Percentiles rank a stretch among this genome's conserved stretches.
These are phyloP conservation scores for Aureobasidium namibiae DNA, from an alignment of 2,329 filamentous ascomycete species.

Conservation along the genomic window DNA sequence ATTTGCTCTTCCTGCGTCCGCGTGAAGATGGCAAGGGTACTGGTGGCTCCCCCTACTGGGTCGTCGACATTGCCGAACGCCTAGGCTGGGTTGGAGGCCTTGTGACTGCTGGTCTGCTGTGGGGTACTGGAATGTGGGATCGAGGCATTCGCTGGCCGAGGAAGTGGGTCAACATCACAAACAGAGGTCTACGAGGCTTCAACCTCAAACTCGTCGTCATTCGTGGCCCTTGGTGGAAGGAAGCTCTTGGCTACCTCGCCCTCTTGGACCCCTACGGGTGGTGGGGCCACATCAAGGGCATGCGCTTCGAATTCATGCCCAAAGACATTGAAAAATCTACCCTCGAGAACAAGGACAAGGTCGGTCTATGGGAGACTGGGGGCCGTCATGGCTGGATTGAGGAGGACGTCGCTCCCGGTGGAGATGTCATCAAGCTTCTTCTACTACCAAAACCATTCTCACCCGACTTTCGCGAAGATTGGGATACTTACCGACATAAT, in stretches of 20 bases:
- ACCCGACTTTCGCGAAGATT: conserved; percentile 88
- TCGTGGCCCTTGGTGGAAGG: conserved; percentile 71
- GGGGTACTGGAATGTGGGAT: conserved; percentile 95
- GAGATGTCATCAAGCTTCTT: conserved; percentile 84
- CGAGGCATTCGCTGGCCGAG: conserved; percentile 89
- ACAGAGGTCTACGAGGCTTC: conserved; percentile 81
- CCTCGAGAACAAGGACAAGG: conserved; percentile 47
- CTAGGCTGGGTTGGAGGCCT: conserved; percentile 86
- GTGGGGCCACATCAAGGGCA: conserved; percentile 23
- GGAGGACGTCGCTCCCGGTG: conserved; percentile 82
- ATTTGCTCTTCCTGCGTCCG: conserved; percentile 89
- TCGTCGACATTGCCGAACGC: conserved; percentile 82
- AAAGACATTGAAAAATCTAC: conserved; percentile 32
- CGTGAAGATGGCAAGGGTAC: conserved; percentile 86
- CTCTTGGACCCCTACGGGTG: conserved; percentile 26
- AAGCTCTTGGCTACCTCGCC: conserved; percentile 50
- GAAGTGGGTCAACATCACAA: conserved; percentile 81
- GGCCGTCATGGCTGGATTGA: conserved; percentile 56
- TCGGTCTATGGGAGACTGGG: conserved; percentile 12
- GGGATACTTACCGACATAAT: conserved; percentile 87
- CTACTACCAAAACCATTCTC: conserved; percentile 92
- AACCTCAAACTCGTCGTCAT: conserved; percentile 95
- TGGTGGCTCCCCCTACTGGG: conserved; percentile 93
- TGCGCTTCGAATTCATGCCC: conserved; percentile 29
- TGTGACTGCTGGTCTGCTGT: conserved; percentile 77